Conservation (phyloP, 768 basidiomycete genomes). For the Xerocomus brunneocitrinus region DNA sequence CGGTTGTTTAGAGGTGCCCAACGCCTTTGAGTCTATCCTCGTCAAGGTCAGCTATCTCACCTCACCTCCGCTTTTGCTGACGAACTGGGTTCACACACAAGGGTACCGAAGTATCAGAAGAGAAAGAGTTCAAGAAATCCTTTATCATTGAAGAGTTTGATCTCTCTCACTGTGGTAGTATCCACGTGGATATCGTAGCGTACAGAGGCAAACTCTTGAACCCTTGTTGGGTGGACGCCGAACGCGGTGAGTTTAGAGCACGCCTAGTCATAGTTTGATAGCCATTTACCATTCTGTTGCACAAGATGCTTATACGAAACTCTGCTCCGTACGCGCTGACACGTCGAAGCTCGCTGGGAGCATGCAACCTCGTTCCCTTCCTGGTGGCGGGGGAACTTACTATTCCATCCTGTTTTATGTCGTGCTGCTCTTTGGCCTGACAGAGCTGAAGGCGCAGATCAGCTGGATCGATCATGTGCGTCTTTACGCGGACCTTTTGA, state of each 20-base stretch:
- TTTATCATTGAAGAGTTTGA: conserved; percentile 21
- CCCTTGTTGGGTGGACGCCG: background rate
- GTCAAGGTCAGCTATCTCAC: background rate
- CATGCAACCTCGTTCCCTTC: background rate
- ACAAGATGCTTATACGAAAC: background rate
- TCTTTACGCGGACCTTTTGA: conserved; percentile 1
- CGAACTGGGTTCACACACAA: background rate
- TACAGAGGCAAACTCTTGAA: background rate
- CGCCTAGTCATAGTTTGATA: background rate
- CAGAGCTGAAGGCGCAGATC: conserved; percentile 44
- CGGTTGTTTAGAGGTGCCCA: background rate
- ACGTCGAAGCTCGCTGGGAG: background rate
- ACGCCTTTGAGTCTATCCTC: background rate
- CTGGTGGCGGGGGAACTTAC: background rate
- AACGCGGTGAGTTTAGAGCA: background rate
- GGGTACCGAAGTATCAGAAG: background rate
- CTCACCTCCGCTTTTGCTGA: background rate
- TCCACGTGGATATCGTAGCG: background rate
- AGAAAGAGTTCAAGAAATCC: conserved; percentile 8
- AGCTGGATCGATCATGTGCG: conserved; percentile 36
- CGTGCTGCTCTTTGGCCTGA: conserved; percentile 38
- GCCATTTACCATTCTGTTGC: background rate
- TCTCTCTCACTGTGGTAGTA: background rate
- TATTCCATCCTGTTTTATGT: conserved; percentile 24
- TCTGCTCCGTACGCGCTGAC: background rate